Evolutionary conservation across 1,284 basidiomycete species (phyloP).

Genomic region (Laetiporus sulphureus): DNA sequence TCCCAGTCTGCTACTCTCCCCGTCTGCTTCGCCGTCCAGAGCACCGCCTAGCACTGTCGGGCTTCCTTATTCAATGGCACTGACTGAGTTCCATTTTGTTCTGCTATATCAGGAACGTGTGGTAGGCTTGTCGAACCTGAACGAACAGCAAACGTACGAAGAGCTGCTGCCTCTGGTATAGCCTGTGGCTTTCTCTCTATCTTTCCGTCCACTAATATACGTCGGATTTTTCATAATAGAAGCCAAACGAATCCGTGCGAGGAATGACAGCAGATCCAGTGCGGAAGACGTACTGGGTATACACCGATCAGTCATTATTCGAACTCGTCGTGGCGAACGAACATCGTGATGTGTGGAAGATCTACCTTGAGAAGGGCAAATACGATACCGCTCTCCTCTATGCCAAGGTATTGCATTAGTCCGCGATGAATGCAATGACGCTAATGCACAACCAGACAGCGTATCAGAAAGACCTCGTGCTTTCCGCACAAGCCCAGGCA

Average conservation of each 20-base stretch:
- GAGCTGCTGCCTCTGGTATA: constrained; percentile 74
- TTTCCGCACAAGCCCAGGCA: constrained; percentile 82
- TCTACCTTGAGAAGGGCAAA: constrained; percentile 76
- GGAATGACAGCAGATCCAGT: constrained; percentile 80
- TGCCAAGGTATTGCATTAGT: constrained; percentile 55
- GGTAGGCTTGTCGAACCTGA: constrained; percentile 72
- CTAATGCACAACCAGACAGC: constrained; percentile 48
- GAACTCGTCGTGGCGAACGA: constrained; percentile 88
- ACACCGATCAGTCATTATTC: constrained; percentile 85
- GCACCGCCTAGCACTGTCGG: constrained; percentile 25
- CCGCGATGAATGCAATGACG: not conserved
- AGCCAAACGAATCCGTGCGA: constrained; percentile 63
- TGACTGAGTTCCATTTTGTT: constrained; percentile 93
- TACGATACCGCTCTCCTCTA: constrained; percentile 77
- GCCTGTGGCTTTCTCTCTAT: not conserved
- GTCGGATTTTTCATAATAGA: too few relatives aligned
- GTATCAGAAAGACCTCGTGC: constrained; percentile 78
- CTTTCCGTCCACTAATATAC: not conserved
- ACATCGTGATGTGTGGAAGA: constrained; percentile 91
- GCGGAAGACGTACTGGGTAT: constrained; percentile 92
- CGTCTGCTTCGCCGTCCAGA: constrained; percentile 18
- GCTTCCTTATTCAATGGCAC: constrained; percentile 66
- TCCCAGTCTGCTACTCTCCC: constrained; percentile 33
- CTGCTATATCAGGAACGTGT: constrained; percentile 81
- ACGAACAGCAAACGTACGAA: constrained; percentile 81